Conservation (phyloP, 495 filamentous ascomycete genomes). For the Margaritispora aquatica region DNA sequence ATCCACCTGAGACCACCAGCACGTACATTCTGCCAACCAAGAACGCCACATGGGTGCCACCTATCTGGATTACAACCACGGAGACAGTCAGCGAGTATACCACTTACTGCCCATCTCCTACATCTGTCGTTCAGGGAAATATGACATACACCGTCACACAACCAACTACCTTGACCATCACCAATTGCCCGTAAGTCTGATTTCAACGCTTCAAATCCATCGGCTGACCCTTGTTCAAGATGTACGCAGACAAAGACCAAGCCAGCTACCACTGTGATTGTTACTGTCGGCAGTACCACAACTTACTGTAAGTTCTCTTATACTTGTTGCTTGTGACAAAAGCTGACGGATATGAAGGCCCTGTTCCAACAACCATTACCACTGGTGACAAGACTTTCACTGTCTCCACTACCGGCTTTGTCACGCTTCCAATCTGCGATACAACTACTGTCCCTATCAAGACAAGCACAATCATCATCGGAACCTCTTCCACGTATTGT, state of each 20-base stretch:
- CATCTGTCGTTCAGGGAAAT: slow-evolving; percentile 45
- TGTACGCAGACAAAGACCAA: slow-evolving; percentile 17
- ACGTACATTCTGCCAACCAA: background rate
- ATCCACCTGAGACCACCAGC: background rate
- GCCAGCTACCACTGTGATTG: slow-evolving; percentile 30
- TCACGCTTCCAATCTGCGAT: slow-evolving; percentile 11
- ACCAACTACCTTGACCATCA: slow-evolving; percentile 54
- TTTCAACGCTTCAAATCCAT: background rate
- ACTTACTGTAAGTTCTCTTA: background rate
- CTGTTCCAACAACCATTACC: slow-evolving; percentile 14
- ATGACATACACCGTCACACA: slow-evolving; percentile 56
- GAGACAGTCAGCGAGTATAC: slow-evolving; percentile 55
- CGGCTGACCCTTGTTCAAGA: background rate
- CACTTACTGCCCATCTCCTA: slow-evolving; percentile 61
- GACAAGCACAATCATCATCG: background rate
- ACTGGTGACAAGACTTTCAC: slow-evolving; percentile 11
- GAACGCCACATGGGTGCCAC: slow-evolving; percentile 7
- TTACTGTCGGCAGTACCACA: slow-evolving; percentile 12
- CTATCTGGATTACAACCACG: slow-evolving; percentile 36
- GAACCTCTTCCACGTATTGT: background rate
- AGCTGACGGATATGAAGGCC: slow-evolving; percentile 1
- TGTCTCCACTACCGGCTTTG: slow-evolving; percentile 14
- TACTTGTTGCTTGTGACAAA: background rate
- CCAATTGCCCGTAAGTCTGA: slow-evolving; percentile 40
- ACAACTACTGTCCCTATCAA: slow-evolving; percentile 11